phyloP scores from a whole-genome alignment of 2,329 filamentous ascomycete genomes.

The Trichoderma polysporum region DNA sequence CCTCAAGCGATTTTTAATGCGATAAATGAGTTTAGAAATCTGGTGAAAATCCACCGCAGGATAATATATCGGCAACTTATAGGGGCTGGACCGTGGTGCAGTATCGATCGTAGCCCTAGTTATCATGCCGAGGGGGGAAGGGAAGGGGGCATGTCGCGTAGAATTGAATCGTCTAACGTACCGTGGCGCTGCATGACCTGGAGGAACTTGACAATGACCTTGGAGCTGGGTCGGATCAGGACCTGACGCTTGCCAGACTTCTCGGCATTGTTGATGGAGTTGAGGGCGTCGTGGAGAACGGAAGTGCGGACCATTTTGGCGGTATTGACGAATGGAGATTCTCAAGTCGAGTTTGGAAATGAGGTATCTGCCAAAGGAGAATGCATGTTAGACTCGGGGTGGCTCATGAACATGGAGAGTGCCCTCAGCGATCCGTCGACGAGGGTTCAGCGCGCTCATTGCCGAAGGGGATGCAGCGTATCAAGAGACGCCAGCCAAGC shows the following conservation, averaged over 20 bases:
- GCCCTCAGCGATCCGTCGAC: constrained; percentile 55
- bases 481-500: constrained; percentile 39
- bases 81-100: constrained; percentile 90
- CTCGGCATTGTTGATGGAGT: constrained; percentile 99
- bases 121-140: constrained; percentile 82
- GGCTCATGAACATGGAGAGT: constrained; percentile 67
- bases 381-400: constrained; percentile 59
- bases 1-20: constrained; percentile 70
- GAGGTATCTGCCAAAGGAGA: constrained; percentile 59
- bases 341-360: constrained; percentile 67
- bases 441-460: constrained; percentile 71
- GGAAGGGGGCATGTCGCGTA: background rate
- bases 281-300: constrained; percentile 98
- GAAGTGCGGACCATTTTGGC: constrained; percentile 98
- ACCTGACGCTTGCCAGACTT: constrained; percentile 99
- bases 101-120: constrained; percentile 91
- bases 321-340: constrained; percentile 66
- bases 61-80: constrained; percentile 99
- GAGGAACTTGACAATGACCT: constrained; percentile 99
- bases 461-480: constrained; percentile 63
- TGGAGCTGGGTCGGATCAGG: constrained; percentile 94
- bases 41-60: constrained; percentile 87
- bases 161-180: constrained; percentile 55
- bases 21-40: constrained; percentile 60
- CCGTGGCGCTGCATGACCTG: constrained; percentile 99